Conservation (phyloP, 495 filamentous ascomycete genomes). For the Aspergillus taichungensis region DNA sequence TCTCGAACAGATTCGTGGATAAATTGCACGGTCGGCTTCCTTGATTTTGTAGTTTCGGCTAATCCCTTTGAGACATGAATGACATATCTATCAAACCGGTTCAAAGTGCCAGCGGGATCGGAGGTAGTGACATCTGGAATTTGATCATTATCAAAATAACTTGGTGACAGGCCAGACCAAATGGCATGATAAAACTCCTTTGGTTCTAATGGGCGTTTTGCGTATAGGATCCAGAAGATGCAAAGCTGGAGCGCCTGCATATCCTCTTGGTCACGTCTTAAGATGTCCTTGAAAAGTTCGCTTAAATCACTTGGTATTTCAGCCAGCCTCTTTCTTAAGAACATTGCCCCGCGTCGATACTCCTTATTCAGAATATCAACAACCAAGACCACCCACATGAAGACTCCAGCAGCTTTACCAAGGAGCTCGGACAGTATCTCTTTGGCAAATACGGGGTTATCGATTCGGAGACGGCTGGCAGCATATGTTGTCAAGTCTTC, state of each 20-base stretch:
- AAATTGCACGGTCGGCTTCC: slow-evolving; percentile 28
- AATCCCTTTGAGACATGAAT: slow-evolving; percentile 34
- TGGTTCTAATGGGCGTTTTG: slow-evolving; percentile 17
- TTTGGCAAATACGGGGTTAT: no score
- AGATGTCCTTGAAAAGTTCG: slow-evolving; percentile 30
- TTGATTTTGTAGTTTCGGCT: slow-evolving; percentile 23
- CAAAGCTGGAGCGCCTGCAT: slow-evolving; percentile 19
- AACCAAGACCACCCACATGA: slow-evolving; percentile 42
- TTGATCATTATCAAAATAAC: not conserved
- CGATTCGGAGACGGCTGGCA: slow-evolving; percentile 15
- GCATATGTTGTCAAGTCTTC: slow-evolving; percentile 20
- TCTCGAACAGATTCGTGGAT: slow-evolving; percentile 42
- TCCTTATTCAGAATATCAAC: slow-evolving; percentile 35
- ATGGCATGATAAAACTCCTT: slow-evolving; percentile 28
- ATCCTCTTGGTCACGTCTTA: slow-evolving; percentile 18
- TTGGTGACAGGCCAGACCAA: slow-evolving; percentile 4
- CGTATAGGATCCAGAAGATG: slow-evolving; percentile 29
- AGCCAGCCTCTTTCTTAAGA: slow-evolving; percentile 16
- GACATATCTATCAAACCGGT: slow-evolving; percentile 23
- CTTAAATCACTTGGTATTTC: slow-evolving; percentile 25
- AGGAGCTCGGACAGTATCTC: slow-evolving; percentile 23
- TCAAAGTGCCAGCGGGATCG: no score
- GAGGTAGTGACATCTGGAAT: no score
- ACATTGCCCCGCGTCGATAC: slow-evolving; percentile 13
- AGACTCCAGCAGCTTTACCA: slow-evolving; percentile 31